Evolutionary conservation across 768 basidiomycete species (phyloP).

Genomic region (Nevesoporus exiguus): DNA sequence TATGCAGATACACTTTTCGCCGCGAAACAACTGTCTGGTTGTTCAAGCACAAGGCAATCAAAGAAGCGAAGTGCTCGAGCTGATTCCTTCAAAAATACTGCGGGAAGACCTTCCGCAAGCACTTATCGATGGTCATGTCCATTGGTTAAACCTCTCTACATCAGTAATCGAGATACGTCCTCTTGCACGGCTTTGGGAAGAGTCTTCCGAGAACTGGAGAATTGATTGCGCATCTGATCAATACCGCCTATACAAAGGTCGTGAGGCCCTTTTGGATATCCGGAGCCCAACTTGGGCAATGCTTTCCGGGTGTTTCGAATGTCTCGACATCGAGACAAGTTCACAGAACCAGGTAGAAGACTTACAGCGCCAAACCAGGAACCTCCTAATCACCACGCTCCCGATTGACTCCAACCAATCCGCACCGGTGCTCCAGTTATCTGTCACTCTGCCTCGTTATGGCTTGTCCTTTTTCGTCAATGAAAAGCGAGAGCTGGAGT

Average conservation of each 20-base stretch:
- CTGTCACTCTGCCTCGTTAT: not conserved
- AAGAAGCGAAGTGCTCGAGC: not conserved
- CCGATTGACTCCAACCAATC: not conserved
- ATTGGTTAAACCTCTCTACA: not conserved
- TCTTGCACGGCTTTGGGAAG: slow-evolving; percentile 13
- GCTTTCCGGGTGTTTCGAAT: not conserved
- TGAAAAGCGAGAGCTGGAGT: not conserved
- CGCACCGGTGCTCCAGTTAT: not conserved
- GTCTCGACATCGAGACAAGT: not conserved
- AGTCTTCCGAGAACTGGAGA: slow-evolving; percentile 19
- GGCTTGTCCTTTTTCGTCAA: not conserved
- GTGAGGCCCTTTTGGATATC: slow-evolving; percentile 17
- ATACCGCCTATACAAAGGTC: not conserved
- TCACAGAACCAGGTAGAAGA: no score
- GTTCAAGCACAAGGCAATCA: not conserved
- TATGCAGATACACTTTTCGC: not conserved
- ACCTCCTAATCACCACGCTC: not conserved
- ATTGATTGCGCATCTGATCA: not conserved
- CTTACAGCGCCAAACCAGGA: no score
- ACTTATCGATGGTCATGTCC: not conserved
- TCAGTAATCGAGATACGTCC: slow-evolving; percentile 29
- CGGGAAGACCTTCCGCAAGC: not conserved
- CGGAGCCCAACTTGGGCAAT: not conserved
- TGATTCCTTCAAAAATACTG: not conserved
- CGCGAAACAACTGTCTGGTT: not conserved